Conservation (phyloP, 2,329 filamentous ascomycete genomes). For the Amauroascus niger region DNA sequence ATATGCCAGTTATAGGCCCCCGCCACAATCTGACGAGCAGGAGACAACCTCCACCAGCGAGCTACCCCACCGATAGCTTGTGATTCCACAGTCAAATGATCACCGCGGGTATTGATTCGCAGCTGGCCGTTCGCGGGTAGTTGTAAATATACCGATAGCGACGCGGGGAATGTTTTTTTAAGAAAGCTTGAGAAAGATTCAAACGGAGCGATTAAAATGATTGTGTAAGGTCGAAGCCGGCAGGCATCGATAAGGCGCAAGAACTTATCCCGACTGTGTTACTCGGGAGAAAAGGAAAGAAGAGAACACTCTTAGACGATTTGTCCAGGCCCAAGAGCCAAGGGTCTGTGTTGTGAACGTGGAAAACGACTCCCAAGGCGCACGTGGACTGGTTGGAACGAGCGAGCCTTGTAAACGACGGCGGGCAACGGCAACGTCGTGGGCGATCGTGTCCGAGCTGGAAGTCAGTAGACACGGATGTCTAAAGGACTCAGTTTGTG, state of each 20-base stretch:
- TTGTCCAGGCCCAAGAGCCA: too few relatives aligned
- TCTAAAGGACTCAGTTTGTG: not conserved
- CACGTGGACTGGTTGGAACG: not conserved
- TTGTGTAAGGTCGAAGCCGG: not conserved
- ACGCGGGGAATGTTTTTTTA: not conserved
- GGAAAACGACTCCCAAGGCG: too few relatives aligned
- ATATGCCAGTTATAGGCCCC: not conserved
- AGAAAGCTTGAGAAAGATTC: not conserved
- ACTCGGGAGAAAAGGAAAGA: too few relatives aligned
- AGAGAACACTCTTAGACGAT: not conserved
- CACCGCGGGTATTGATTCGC: not conserved
- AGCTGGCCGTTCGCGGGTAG: not conserved
- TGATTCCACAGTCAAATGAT: not conserved
- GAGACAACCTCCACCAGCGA: slow-evolving; percentile 15
- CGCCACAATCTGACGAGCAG: slow-evolving; percentile 3
- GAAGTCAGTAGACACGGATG: not conserved
- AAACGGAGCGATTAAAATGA: not conserved
- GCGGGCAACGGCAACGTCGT: not conserved
- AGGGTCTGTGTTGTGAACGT: not conserved
- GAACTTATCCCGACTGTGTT: not conserved
- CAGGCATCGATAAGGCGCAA: not conserved
- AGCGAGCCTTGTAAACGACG: not conserved
- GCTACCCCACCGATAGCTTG: slow-evolving; percentile 15
- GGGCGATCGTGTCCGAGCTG: not conserved
- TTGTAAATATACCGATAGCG: not conserved